Evolutionary conservation across 2,329 filamentous ascomycete genomes (phyloP).

Genomic region (Penicillium occitanis): DNA sequence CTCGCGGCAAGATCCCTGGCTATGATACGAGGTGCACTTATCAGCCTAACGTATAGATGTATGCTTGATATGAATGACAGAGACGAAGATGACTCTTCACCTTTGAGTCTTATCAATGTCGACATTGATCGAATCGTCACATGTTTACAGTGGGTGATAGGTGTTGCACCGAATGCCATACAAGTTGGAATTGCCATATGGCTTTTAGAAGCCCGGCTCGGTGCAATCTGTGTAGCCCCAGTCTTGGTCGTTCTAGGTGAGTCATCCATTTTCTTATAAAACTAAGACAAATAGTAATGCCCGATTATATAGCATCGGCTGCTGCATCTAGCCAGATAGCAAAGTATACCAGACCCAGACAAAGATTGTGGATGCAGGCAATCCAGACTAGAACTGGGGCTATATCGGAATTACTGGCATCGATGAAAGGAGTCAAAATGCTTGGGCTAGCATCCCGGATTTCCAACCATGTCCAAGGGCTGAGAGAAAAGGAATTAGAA

Average conservation of each 20-base stretch:
- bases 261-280: conserved; percentile 26
- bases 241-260: conserved; percentile 40
- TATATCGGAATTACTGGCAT: conserved; percentile 50
- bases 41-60: conserved; percentile 53
- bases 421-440: conserved; percentile 56
- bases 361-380: conserved; percentile 52
- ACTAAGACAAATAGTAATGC: not conserved
- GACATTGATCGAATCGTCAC: conserved; percentile 47
- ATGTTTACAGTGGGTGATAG: conserved; percentile 44
- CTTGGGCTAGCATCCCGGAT: conserved; percentile 47
- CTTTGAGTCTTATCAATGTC: conserved; percentile 48
- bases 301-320: conserved; percentile 3
- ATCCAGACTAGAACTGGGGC: conserved; percentile 51
- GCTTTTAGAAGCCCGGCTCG: conserved; percentile 43
- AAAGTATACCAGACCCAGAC: conserved; percentile 30
- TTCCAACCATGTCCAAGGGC: conserved; percentile 37
- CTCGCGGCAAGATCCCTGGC: conserved; percentile 44
- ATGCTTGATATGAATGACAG: conserved; percentile 33
- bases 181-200: conserved; percentile 50
- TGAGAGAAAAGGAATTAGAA: conserved; percentile 43
- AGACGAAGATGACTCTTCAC: conserved; percentile 36
- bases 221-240: conserved; percentile 46
- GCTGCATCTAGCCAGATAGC: conserved; percentile 13
- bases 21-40: conserved; percentile 44
- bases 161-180: conserved; percentile 46